Percentiles rank a stretch among this genome's conserved stretches.
phyloP scores from a whole-genome alignment of 768 basidiomycete genomes.

The Tricholoma terreum region DNA sequence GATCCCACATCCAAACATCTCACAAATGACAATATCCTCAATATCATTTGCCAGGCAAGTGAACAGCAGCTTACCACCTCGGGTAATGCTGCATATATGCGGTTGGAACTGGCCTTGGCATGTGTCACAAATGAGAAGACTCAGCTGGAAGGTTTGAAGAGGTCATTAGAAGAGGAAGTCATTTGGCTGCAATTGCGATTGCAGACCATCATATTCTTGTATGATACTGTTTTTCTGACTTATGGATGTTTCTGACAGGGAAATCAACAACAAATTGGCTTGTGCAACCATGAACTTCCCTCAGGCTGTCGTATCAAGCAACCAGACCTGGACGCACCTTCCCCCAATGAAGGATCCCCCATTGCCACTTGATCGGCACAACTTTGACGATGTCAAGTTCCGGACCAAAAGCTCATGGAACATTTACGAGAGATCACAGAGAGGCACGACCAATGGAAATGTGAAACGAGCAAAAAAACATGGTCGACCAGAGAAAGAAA shows the following conservation, averaged over 20 bases:
- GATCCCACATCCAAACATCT: not conserved
- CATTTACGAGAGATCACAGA: not conserved
- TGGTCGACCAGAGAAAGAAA: too few relatives aligned
- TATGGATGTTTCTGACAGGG: not conserved
- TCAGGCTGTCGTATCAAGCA: not conserved
- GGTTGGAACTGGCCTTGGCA: not conserved
- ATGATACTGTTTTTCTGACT: not conserved
- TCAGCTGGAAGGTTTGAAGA: not conserved
- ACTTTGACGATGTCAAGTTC: not conserved
- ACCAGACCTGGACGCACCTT: not conserved
- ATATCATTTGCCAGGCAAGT: not conserved
- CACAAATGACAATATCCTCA: not conserved
- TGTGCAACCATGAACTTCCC: not conserved
- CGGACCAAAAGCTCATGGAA: not conserved
- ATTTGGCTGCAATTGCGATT: not conserved
- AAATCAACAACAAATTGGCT: not conserved
- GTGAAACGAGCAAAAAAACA: not conserved
- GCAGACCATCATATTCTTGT: not conserved
- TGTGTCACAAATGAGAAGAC: not conserved
- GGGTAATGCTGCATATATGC: not conserved
- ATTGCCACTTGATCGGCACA: not conserved
- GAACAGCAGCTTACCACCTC: not conserved
- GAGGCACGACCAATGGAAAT: not conserved
- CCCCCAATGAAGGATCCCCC: not conserved
- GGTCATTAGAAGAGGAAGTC: not conserved